phyloP scores from a whole-genome alignment of 345 rosid genomes.

The Rhizophora apiculata region DNA sequence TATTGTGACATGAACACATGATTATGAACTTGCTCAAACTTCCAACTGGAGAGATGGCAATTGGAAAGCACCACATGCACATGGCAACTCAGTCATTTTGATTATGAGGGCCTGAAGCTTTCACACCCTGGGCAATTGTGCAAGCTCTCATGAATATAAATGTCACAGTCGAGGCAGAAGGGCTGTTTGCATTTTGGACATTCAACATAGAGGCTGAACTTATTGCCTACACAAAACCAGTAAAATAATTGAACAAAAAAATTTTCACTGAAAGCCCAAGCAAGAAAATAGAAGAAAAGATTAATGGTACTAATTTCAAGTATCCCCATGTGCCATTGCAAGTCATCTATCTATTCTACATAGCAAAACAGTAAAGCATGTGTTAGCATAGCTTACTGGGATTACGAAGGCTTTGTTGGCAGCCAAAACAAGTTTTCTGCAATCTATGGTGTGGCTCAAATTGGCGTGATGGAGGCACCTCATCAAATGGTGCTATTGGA shows the following conservation, averaged over 20 bases:
- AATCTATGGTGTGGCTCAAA: slow-evolving; percentile 35
- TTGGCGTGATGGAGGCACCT: slow-evolving; percentile 39
- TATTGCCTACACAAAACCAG: slow-evolving; percentile 50
- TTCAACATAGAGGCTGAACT: slow-evolving; percentile 42
- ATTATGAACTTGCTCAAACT: too few relatives aligned
- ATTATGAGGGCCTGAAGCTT: slow-evolving; percentile 36
- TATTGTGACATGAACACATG: too few relatives aligned
- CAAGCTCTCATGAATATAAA: slow-evolving; percentile 86
- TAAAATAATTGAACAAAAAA: slow-evolving; percentile 1
- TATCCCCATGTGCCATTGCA: background rate
- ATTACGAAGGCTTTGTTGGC: slow-evolving; percentile 64
- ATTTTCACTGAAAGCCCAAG: background rate
- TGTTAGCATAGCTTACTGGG: slow-evolving; percentile 42
- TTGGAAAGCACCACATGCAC: background rate
- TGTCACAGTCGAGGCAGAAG: slow-evolving; percentile 92
- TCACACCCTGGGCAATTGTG: slow-evolving; percentile 98
- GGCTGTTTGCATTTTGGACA: slow-evolving; percentile 68
- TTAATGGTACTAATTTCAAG: background rate
- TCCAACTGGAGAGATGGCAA: too few relatives aligned
- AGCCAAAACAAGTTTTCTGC: slow-evolving; percentile 70
- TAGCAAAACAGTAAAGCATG: background rate
- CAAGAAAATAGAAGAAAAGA: too few relatives aligned
- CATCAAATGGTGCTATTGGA: slow-evolving; percentile 82
- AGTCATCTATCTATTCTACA: background rate
- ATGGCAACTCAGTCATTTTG: background rate